Evolutionary conservation across 345 rosid species (phyloP), one percentile per base, ranked within the genome.

Genomic region (Draba incana): DNA sequence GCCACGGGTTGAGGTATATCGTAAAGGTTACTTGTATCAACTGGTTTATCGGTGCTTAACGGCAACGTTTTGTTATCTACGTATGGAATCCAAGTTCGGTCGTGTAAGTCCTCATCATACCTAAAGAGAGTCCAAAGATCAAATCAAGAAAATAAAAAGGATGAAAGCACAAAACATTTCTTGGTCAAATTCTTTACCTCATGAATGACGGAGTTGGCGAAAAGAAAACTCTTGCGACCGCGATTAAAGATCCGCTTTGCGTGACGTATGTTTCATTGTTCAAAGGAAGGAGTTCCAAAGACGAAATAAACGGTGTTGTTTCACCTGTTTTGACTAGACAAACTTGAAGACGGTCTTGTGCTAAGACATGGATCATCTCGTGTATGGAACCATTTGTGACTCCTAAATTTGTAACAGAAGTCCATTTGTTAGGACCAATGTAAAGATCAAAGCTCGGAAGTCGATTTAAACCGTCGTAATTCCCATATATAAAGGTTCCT

Each of bases 61-160:
- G 12, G 2, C 0, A 45, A 15, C 23, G 43, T 73, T 1, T 43
- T 1, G 0, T 6, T 4, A 31, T 2, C 38, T 35, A 3, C 38
- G 20, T 0, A 42, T 31, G 85, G 81, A n/a, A 0, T 1, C 84
- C 89, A 85, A 1, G 3, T n/a, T 10, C 84, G 78, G 48, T 85
- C 89, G 5, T 51, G 51, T 0, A 56, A 10, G 33, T 85, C 86
- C 23, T 83, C 75, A 10, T 79, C 65, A 57, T 25, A 85, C 89
- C 89, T 81, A n/a, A 11, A 28, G 3, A 64, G 7, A 47, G 10
- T 8, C 10, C 10, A 35, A 8, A 35, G 10, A 8, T 8, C 39
- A 35, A 35, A 35, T 35, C 39, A 35, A 35, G 10, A 8, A 35
- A 35, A 8, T 35, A 35, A 2, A 8, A 28, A 35, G 8, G 39